A percentile compares a stretch with the other conserved stretches of the same genome.
These are phyloP conservation scores for Penicillium ochrochloron DNA, from an alignment of 495 filamentous ascomycete species.

Conservation along the genomic window DNA sequence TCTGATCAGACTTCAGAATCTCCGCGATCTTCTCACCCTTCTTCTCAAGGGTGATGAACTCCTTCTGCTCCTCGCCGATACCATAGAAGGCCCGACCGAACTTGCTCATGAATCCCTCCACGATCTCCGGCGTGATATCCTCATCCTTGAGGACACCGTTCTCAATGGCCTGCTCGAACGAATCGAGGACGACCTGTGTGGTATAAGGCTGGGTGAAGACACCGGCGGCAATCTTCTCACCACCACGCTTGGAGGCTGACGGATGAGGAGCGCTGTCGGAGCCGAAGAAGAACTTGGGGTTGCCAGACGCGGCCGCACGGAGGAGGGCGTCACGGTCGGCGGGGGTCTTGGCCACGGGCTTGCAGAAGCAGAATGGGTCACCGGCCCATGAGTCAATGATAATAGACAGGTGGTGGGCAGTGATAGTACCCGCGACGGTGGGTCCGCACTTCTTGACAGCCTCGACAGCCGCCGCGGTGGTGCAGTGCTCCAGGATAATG, in stretches of 20 bases:
- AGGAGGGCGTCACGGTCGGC: slow-evolving; percentile 77
- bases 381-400: slow-evolving; percentile 76
- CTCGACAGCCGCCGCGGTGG: slow-evolving; percentile 78
- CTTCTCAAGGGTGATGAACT: slow-evolving; percentile 66
- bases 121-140: slow-evolving; percentile 69
- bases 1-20: slow-evolving; percentile 52
- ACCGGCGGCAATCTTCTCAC: slow-evolving; percentile 72
- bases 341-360: slow-evolving; percentile 78
- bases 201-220: slow-evolving; percentile 91
- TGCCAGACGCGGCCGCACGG: slow-evolving; percentile 65
- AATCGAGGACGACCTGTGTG: slow-evolving; percentile 73
- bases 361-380: slow-evolving; percentile 85
- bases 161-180: slow-evolving; percentile 70
- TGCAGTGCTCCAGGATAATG: slow-evolving; percentile 81
- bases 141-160: slow-evolving; percentile 66
- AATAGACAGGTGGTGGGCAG: slow-evolving; percentile 80
- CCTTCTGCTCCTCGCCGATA: slow-evolving; percentile 49
- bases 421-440: slow-evolving; percentile 66
- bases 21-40: slow-evolving; percentile 60
- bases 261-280: slow-evolving; percentile 79
- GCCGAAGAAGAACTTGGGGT: slow-evolving; percentile 82
- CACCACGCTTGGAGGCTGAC: slow-evolving; percentile 68
- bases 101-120: slow-evolving; percentile 76
- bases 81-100: slow-evolving; percentile 79
- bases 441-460: slow-evolving; percentile 75